Evolutionary conservation across 106 monocot species (phyloP), one percentile per base, ranked within the genome.

Genomic region (Dendrobium huoshanense): DNA sequence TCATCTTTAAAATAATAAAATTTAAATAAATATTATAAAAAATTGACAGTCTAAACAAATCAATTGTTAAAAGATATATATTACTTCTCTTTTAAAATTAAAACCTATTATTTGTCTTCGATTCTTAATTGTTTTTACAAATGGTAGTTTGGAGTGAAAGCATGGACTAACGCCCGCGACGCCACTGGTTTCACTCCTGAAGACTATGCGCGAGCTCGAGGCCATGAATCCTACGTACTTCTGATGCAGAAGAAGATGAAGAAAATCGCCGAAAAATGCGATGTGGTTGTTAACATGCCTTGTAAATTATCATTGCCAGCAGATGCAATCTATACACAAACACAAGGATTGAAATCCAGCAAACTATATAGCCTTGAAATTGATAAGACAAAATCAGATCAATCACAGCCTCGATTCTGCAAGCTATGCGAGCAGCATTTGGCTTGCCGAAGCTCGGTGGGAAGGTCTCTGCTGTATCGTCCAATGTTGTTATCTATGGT

Each of bases 101-200:
- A 37, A 37, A 37, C 37, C 37, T 2, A 37, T 37, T 55, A 55
- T 55, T 55, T 55, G 0, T 9, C 9, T 9, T 55, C 0, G 15
- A 17, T 3, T 55, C 17, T 55, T 55, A 55, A 55, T 41, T 7
- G 15, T 43, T 74, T 9, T 17, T 22, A 45, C 10, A 17, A 31
- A 20, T 79, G 44, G 5, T 86, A 96, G 96, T 58, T 87, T 49
- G 93, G 96, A 73, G 81, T 96, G 22, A 87, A 79, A 68, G 91
- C 96, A 79, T 96, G 96, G 96, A 93, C 82, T 54, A 85, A 13
- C 54, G 72, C 78, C 41, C 87, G 82, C 11, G 96, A 96, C 56
- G 64, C 15, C 25, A 74, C 77, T 0, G 84, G 86, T 17, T 88
- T 84, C 85, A 93, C 96, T 13, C 96, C 96, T 6, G 90, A 89